Base-by-base conservation (phyloP, 2,329 filamentous ascomycete species). In the Coniochaeta ligniaria region DNA sequence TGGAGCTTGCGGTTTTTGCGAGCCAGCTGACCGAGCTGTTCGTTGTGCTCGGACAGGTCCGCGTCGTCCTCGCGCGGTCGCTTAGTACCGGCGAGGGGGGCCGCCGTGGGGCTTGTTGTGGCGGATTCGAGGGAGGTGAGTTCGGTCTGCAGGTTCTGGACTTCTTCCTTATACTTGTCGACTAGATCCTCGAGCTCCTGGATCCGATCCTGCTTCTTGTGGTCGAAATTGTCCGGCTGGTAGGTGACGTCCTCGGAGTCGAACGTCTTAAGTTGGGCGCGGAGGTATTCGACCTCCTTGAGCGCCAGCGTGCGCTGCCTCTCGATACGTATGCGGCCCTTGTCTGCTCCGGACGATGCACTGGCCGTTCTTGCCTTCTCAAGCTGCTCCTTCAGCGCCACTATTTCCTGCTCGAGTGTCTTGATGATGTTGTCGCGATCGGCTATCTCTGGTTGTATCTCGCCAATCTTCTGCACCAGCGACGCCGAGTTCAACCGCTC, bases 281-380 rank as follows among this genome's bases (percentile, higher is more conserved):
- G 90, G 7, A 99, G 82, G 71, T 96, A 96, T 66, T 97, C 93
- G 0, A 95, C 91, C 72, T 99, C 96, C 70, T 97, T 97, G 26
- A 92, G 82, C 0, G 93, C 92, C 8, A 99, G 82, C 0, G 83
- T 85, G 61, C 91, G 90, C 71, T 98, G 94, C 61, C 95, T 83
- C 68, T 99, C 94, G 0, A 97, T 77, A 35, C 95, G 85, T 59
- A 89, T 78, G 50, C 86, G 87, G 1, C 84, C 82, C 74, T 92
- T 89, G 68, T 91, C 89, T 17, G 80, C 78, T 7, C 76, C 80
- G 1, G 75, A 69, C 6, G 78, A 75, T 4, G 72, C 78, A 31
- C 76, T 76, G 1, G 77, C 74, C 3, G 76, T 74, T 68, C 87
- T 90, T 14, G 89, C 74, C 64, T 86, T 87, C 66, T 95, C 89